Conservation (phyloP, 1,284 basidiomycete genomes). For the Wallemia hederae region DNA sequence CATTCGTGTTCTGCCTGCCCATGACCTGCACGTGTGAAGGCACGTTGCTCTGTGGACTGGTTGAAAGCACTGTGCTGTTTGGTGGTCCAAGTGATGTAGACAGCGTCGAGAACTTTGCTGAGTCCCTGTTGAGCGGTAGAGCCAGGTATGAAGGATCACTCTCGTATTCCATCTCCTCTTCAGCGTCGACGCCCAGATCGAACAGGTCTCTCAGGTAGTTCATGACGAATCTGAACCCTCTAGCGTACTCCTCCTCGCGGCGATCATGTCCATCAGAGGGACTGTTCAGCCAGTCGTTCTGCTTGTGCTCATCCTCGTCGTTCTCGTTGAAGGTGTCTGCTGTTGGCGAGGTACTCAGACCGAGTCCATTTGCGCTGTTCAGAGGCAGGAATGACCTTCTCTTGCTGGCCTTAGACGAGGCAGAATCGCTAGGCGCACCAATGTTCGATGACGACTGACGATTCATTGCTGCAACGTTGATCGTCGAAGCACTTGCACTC, state of each 20-base stretch:
- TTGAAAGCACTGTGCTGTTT: not conserved
- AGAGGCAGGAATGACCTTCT: conserved; percentile 62
- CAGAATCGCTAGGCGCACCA: not conserved
- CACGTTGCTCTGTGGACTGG: not conserved
- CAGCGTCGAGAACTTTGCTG: conserved; percentile 4
- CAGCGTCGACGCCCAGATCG: conserved; percentile 1
- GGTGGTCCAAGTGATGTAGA: conserved; percentile 2
- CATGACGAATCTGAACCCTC: conserved; percentile 64
- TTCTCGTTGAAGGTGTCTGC: conserved; percentile 29
- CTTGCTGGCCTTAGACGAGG: conserved; percentile 16
- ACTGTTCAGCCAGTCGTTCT: conserved; percentile 5
- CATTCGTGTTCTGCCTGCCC: conserved; percentile 2
- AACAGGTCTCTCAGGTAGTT: conserved; percentile 52
- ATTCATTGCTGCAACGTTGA: conserved; percentile 3
- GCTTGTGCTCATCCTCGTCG: conserved; percentile 15
- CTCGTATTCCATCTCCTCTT: not conserved
- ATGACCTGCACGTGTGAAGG: conserved; percentile 6
- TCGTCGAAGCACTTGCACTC: conserved; percentile 9
- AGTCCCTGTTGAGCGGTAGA: conserved; percentile 4
- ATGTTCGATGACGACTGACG: conserved; percentile 5
- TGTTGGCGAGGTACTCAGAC: conserved; percentile 25
- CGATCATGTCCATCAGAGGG: not conserved
- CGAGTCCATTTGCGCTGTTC: conserved; percentile 22
- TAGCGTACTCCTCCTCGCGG: conserved; percentile 22
- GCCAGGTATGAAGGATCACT: not conserved